phyloP scores from a whole-genome alignment of 306 rosid genomes.

The Lathyrus aphaca region DNA sequence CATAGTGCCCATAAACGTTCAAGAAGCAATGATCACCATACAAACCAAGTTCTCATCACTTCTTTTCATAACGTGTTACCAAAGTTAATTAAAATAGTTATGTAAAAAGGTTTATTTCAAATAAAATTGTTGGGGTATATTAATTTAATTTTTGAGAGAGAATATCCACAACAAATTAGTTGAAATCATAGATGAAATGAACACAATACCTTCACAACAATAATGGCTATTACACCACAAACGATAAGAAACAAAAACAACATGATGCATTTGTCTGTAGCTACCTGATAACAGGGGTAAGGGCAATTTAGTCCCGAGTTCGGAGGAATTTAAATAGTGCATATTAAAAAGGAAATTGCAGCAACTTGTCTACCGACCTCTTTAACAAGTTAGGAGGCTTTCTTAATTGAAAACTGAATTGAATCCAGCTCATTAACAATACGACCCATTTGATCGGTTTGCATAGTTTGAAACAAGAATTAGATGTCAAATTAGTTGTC shows the following conservation, averaged over 20 bases:
- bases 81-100: constrained; percentile 14
- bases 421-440: constrained; percentile 97
- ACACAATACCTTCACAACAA: constrained; percentile 83
- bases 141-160: constrained; percentile 7
- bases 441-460: constrained; percentile 99
- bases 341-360: constrained; percentile 12
- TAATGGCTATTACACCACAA: constrained; percentile 91
- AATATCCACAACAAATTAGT: constrained; percentile 1
- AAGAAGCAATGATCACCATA: constrained; percentile 15
- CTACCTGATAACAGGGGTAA: constrained; percentile 64
- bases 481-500: constrained; percentile 40
- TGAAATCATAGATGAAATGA: constrained; percentile 23
- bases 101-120: constrained; percentile 10
- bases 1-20: constrained; percentile 9
- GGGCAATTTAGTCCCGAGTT: constrained; percentile 33
- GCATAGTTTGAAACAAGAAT: constrained; percentile 41
- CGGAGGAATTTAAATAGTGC: constrained; percentile 18
- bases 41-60: background rate
- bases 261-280: constrained; percentile 99
- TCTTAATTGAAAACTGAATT: constrained; percentile 95
- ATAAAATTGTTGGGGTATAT: constrained; percentile 10
- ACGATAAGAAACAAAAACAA: constrained; percentile 84
- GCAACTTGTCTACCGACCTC: constrained; percentile 98
- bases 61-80: constrained; percentile 6
- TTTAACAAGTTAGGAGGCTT: constrained; percentile 97